phyloP scores from a whole-genome alignment of 352 stramenopile species.

The Sclerospora graminicola region DNA sequence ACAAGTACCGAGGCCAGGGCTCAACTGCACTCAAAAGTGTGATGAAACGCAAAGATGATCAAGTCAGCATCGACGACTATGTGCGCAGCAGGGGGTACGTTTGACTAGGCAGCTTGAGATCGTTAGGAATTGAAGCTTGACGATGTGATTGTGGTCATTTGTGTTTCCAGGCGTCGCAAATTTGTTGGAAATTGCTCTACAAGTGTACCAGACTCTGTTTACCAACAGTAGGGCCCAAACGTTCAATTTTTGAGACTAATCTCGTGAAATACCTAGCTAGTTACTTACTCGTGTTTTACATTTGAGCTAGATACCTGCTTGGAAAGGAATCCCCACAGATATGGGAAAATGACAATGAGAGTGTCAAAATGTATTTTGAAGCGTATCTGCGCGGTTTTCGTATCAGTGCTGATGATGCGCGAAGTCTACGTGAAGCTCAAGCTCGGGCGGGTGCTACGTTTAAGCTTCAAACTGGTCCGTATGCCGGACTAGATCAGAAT shows the following conservation, averaged over 20 bases:
- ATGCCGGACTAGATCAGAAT: constrained; percentile 69
- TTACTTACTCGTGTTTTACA: not conserved
- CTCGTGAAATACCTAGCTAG: not conserved
- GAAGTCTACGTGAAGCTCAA: constrained; percentile 52
- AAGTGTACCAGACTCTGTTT: constrained; percentile 33
- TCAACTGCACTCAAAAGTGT: constrained; percentile 19
- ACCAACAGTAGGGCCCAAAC: constrained; percentile 38
- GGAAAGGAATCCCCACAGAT: constrained; percentile 45
- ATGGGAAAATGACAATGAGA: constrained; percentile 78
- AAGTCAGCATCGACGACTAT: constrained; percentile 50
- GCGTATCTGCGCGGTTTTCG: constrained; percentile 69
- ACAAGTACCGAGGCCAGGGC: constrained; percentile 20
- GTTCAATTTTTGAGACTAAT: not conserved
- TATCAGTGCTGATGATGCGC: constrained; percentile 58
- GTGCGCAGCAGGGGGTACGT: constrained; percentile 33
- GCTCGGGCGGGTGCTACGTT: constrained; percentile 64
- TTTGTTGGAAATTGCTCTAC: constrained; percentile 56
- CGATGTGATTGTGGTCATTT: not conserved
- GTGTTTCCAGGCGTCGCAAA: constrained; percentile 31
- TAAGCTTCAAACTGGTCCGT: constrained; percentile 65
- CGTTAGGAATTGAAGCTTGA: too few relatives aligned
- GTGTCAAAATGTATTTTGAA: constrained; percentile 72
- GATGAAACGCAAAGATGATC: constrained; percentile 46
- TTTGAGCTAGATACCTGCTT: constrained; percentile 42
- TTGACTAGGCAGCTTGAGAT: not conserved